phyloP scores from a whole-genome alignment of 2,329 filamentous ascomycete species.

The Teratosphaeria pseudoeucalypti region DNA sequence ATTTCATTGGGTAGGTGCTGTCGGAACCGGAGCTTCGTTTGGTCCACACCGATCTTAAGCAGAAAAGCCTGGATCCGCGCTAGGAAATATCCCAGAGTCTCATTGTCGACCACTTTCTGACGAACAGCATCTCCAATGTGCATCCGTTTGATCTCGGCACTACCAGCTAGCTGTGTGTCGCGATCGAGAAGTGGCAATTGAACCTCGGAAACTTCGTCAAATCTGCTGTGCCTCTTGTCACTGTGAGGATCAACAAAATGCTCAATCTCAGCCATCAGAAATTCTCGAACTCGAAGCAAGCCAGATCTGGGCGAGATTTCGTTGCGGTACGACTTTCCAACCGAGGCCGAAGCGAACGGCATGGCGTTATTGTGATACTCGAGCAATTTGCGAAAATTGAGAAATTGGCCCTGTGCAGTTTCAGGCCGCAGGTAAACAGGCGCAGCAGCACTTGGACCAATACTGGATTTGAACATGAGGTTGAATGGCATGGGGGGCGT shows the following conservation, averaged over 20 bases:
- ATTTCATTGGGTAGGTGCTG: conserved; percentile 91
- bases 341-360: conserved; percentile 94
- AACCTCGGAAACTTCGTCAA: conserved; percentile 71
- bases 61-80: conserved; percentile 89
- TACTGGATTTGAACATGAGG: conserved; percentile 95
- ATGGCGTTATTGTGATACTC: conserved; percentile 93
- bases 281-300: conserved; percentile 87
- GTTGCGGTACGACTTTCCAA: conserved; percentile 96
- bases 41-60: conserved; percentile 75
- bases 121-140: conserved; percentile 79
- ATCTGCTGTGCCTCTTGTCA: conserved; percentile 88
- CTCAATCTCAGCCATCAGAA: conserved; percentile 98
- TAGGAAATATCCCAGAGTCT: conserved; percentile 95
- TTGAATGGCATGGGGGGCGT: conserved; percentile 85
- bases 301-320: conserved; percentile 91
- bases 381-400: conserved; percentile 92
- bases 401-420: conserved; percentile 94
- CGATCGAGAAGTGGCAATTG: conserved; percentile 78
- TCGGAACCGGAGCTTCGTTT: conserved; percentile 82
- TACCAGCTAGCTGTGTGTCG: conserved; percentile 74
- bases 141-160: conserved; percentile 63
- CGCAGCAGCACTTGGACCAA: conserved; percentile 81
- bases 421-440: conserved; percentile 83
- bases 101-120: conserved; percentile 79
- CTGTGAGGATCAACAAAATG: conserved; percentile 92